Evolutionary conservation across 2,329 filamentous ascomycete genomes (phyloP).

Genomic region (Hypoxylon sp.): DNA sequence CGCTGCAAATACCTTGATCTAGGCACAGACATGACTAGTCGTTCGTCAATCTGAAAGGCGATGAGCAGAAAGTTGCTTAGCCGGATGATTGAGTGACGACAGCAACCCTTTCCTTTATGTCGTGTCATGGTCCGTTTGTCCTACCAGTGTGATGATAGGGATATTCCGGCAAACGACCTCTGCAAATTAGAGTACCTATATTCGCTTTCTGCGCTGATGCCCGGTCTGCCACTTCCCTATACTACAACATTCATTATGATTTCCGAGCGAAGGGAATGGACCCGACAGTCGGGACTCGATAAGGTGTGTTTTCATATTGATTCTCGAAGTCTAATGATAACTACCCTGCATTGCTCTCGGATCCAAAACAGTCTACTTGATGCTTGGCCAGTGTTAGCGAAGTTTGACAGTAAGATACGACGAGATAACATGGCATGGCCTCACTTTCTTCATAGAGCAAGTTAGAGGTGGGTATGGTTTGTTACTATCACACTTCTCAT

Average conservation of each 20-base stretch:
- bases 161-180: conserved; percentile 21
- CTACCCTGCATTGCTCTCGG: conserved; percentile 15
- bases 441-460: neutral
- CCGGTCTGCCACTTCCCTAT: conserved; percentile 20
- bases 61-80: conserved; percentile 26
- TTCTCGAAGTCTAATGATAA: neutral
- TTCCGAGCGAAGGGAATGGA: conserved; percentile 26
- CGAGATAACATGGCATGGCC: neutral
- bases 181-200: neutral
- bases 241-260: conserved; percentile 12
- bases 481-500: neutral
- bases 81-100: conserved; percentile 39
- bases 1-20: conserved; percentile 22
- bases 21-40: conserved; percentile 25
- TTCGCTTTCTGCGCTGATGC: conserved; percentile 11
- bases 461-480: neutral
- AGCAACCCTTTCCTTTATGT: conserved; percentile 24
- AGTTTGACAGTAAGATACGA: conserved; percentile 5
- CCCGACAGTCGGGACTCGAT: conserved; percentile 17
- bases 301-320: neutral
- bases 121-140: conserved; percentile 40
- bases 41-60: conserved; percentile 12
- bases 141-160: conserved; percentile 22
- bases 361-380: neutral
- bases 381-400: neutral